phyloP scores from a whole-genome alignment of 805 yeast species.

The Hanseniaspora occidentalis region DNA sequence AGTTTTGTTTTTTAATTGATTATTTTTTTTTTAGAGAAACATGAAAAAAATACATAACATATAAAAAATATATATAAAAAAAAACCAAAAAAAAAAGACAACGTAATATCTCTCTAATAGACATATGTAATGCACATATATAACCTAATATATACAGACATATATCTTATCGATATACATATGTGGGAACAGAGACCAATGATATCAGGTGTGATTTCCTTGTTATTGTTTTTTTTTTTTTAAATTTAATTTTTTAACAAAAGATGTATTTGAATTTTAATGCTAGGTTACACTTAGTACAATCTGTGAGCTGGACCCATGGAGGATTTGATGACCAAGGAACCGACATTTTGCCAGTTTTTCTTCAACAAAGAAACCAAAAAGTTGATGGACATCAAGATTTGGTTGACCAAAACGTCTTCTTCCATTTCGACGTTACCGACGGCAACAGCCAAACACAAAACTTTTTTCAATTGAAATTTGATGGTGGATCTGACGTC shows the following conservation, averaged over 20 bases:
- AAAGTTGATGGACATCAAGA: slow-evolving; percentile 98
- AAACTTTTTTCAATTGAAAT: slow-evolving; percentile 99
- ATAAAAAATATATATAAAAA: background rate
- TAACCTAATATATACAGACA: background rate
- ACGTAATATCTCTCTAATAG: background rate
- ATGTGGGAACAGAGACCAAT: no score
- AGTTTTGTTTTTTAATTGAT: no score
- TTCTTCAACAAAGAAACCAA: slow-evolving; percentile 98
- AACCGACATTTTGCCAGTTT: slow-evolving; percentile 99
- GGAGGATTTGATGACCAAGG: slow-evolving; percentile 96
- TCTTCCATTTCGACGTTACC: slow-evolving; percentile 99
- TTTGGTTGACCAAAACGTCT: slow-evolving; percentile 91
- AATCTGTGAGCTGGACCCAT: slow-evolving; percentile 99
- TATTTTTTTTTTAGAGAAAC: background rate
- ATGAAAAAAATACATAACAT: background rate
- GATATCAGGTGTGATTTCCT: no score
- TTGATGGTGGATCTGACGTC: slow-evolving; percentile 99
- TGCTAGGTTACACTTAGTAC: slow-evolving; percentile 46
- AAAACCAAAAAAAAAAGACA: background rate
- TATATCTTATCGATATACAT: no score
- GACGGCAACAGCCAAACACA: slow-evolving; percentile 98
- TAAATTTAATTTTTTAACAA: background rate
- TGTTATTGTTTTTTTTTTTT: background rate
- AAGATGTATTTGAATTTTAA: background rate
- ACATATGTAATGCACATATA: background rate